phyloP scores from a whole-genome alignment of 208 protist genomes.

The Borovskyia barvae region DNA sequence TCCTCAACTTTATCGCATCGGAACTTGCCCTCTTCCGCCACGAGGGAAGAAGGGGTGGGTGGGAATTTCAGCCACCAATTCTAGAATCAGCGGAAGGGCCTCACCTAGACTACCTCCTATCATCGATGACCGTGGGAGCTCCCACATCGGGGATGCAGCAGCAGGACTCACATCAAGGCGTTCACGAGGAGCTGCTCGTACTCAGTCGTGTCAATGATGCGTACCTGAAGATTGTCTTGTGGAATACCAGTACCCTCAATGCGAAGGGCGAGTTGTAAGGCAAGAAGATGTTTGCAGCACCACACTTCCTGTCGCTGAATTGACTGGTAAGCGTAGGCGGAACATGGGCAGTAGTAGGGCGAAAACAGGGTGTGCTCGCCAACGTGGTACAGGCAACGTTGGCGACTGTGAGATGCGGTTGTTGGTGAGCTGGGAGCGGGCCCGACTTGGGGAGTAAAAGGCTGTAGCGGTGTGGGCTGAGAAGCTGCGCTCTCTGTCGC shows the following conservation, averaged over 20 bases:
- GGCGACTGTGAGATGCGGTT: background rate
- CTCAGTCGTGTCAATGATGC: constrained; percentile 24
- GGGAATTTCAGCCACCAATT: background rate
- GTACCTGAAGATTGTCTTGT: constrained; percentile 48
- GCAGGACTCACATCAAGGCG: no score
- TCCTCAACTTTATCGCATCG: background rate
- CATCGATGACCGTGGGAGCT: no score
- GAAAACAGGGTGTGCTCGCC: constrained; percentile 77
- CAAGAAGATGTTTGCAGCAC: constrained; percentile 85
- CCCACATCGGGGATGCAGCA: no score
- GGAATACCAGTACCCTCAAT: constrained; percentile 49
- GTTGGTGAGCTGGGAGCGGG: no score
- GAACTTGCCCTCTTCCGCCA: background rate
- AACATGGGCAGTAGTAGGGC: constrained; percentile 77
- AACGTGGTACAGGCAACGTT: constrained; percentile 65
- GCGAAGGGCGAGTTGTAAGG: constrained; percentile 59
- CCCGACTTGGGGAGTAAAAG: no score
- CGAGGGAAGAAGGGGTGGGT: background rate
- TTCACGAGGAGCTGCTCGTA: constrained; percentile 25
- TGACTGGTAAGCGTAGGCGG: constrained; percentile 72
- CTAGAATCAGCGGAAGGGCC: no score
- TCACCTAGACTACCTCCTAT: no score
- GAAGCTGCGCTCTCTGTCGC: no score
- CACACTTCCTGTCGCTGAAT: constrained; percentile 71
- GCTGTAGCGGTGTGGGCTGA: no score